These are phyloP conservation scores for Lunasporangiospora selenospora DNA, from an alignment of 192 early-diverging fungal species.

Conservation along the genomic window DNA sequence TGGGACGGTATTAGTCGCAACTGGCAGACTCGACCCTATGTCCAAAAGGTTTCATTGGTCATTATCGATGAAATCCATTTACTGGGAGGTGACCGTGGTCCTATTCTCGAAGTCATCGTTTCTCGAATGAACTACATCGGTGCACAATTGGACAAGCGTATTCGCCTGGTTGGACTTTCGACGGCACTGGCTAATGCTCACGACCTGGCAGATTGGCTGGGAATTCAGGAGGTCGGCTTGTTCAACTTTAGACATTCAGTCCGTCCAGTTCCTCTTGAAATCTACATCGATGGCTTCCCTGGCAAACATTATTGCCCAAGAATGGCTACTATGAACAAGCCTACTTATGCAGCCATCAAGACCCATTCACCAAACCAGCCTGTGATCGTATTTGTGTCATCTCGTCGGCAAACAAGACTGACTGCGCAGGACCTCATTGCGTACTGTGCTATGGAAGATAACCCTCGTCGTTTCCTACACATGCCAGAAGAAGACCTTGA, in stretches of 20 bases:
- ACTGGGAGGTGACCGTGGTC: constrained; percentile 95
- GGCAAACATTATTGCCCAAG: constrained; percentile 98
- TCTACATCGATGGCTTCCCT: constrained; percentile 96
- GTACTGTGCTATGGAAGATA: constrained; percentile 90
- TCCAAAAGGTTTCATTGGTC: constrained; percentile 84
- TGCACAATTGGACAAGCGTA: constrained; percentile 70
- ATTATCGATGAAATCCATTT: constrained; percentile 99
- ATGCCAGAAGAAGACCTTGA: constrained; percentile 87
- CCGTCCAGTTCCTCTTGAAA: constrained; percentile 96
- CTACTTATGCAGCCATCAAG: constrained; percentile 92
- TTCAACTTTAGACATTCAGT: constrained; percentile 99
- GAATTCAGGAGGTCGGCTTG: constrained; percentile 83
- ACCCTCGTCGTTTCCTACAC: constrained; percentile 88
- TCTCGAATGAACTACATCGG: constrained; percentile 98
- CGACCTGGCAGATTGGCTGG: constrained; percentile 97
- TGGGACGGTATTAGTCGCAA: constrained; percentile 98
- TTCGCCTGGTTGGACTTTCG: constrained; percentile 94
- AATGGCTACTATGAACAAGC: constrained; percentile 99
- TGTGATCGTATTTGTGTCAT: constrained; percentile 98
- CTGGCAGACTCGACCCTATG: constrained; percentile 92
- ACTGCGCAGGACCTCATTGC: constrained; percentile 97
- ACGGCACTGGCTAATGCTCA: constrained; percentile 97
- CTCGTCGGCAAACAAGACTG: constrained; percentile 93
- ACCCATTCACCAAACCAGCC: constrained; percentile 94
- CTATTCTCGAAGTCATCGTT: constrained; percentile 97